A percentile compares a stretch with the other conserved stretches of the same genome.
These are phyloP conservation scores for Petasospora fabianii DNA, from an alignment of 1,139 yeast species.

Conservation along the genomic window DNA sequence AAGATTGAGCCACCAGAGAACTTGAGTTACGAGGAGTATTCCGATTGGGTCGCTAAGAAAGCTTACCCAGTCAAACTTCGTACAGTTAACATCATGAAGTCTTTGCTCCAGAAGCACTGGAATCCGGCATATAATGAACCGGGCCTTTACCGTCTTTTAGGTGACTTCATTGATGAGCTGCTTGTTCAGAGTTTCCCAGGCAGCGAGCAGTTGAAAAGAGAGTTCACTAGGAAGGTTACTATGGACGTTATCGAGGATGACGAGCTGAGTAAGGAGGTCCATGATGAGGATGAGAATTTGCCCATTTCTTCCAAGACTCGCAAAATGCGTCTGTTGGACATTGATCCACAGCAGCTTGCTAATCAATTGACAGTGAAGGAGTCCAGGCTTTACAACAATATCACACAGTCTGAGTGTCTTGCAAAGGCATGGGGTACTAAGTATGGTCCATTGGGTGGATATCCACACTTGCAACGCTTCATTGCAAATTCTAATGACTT, in stretches of 20 bases:
- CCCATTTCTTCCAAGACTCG: conserved; percentile 26
- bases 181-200: conserved; percentile 45
- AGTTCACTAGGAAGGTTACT: conserved; percentile 26
- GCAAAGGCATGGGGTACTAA: conserved; percentile 77
- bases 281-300: conserved; percentile 10
- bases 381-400: conserved; percentile 61
- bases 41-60: conserved; percentile 74
- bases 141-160: conserved; percentile 49
- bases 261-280: conserved; percentile 2
- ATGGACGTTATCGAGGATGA: conserved; percentile 6
- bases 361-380: conserved; percentile 83
- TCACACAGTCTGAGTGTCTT: conserved; percentile 72
- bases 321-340: conserved; percentile 53
- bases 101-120: conserved; percentile 78
- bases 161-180: conserved; percentile 51
- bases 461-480: conserved; percentile 55
- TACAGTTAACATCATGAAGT: conserved; percentile 67
- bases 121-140: conserved; percentile 56
- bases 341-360: conserved; percentile 76
- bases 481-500: conserved; percentile 79
- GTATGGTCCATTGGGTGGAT: conserved; percentile 55
- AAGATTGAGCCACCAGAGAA: conserved; percentile 85
- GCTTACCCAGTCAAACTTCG: conserved; percentile 61
- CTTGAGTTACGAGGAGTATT: conserved; percentile 76
- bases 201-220: conserved; percentile 32